A percentile compares a stretch with the other conserved stretches of the same genome.
phyloP scores from a whole-genome alignment of 148 eudicot species.

The Salicornia ramosissima region DNA sequence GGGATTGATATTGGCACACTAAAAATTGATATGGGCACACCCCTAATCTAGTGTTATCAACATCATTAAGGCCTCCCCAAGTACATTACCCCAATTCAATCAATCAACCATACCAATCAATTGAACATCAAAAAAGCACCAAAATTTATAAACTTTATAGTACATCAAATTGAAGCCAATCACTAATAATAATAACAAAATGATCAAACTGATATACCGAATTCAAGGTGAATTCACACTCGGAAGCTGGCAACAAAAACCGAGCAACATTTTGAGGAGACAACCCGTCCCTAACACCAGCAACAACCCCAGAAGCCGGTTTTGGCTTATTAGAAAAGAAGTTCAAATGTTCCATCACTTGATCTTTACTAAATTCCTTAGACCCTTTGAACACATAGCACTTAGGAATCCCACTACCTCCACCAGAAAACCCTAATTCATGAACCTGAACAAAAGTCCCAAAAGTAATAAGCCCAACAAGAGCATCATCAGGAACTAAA shows the following conservation, averaged over 20 bases:
- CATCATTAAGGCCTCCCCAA: background rate
- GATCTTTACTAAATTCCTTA: slow-evolving; percentile 76
- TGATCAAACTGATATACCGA: slow-evolving; percentile 44
- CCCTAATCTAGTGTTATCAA: background rate
- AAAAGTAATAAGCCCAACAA: slow-evolving; percentile 80
- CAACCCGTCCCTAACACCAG: slow-evolving; percentile 83
- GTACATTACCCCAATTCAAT: background rate
- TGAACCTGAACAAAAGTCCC: slow-evolving; percentile 77
- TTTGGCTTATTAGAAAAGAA: slow-evolving; percentile 60
- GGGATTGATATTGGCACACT: too few relatives aligned
- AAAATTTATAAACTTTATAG: background rate
- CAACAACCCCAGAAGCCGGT: slow-evolving; percentile 67
- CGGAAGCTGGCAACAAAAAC: slow-evolving; percentile 84
- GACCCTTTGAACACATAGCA: slow-evolving; percentile 82
- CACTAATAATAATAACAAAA: too few relatives aligned
- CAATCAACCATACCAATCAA: background rate
- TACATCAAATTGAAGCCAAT: slow-evolving; percentile 1
- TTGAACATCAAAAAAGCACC: background rate
- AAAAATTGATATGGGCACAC: too few relatives aligned
- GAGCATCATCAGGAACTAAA: slow-evolving; percentile 58
- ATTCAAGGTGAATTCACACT: slow-evolving; percentile 77
- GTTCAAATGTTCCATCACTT: slow-evolving; percentile 79
- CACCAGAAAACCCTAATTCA: slow-evolving; percentile 63
- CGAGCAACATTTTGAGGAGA: slow-evolving; percentile 65
- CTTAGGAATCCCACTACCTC: slow-evolving; percentile 61